Evolutionary conservation across 164 flowering plant species (phyloP).

Genomic region (Berberis thunbergii): DNA sequence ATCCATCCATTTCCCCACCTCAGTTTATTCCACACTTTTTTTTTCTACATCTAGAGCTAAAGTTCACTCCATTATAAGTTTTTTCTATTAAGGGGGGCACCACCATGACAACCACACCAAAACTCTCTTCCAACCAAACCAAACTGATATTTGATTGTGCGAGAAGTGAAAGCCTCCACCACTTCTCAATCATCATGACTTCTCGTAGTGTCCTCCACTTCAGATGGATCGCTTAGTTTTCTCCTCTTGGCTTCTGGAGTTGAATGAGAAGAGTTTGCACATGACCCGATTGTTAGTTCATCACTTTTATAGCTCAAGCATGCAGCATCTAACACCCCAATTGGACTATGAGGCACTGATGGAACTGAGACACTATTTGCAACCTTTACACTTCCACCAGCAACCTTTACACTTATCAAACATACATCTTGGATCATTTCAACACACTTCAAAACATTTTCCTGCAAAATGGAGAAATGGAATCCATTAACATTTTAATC

Average conservation of each 20-base stretch:
- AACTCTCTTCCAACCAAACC: slow-evolving; percentile 26
- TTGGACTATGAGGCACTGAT: slow-evolving; percentile 70
- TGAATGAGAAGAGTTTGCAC: slow-evolving; percentile 40
- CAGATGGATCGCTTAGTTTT: slow-evolving; percentile 35
- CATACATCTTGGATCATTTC: slow-evolving; percentile 43
- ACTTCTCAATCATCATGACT: slow-evolving; percentile 5
- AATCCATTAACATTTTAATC: not conserved
- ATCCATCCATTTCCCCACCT: slow-evolving; percentile 23
- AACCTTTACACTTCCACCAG: slow-evolving; percentile 16
- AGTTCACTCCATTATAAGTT: not conserved
- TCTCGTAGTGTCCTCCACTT: slow-evolving; percentile 20
- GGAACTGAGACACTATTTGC: slow-evolving; percentile 14
- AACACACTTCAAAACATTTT: slow-evolving; percentile 54
- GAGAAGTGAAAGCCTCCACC: slow-evolving; percentile 13
- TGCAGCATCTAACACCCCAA: slow-evolving; percentile 84
- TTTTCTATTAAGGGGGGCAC: slow-evolving; percentile 5
- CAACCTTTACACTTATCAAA: slow-evolving; percentile 16
- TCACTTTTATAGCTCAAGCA: slow-evolving; percentile 80
- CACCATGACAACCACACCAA: slow-evolving; percentile 19
- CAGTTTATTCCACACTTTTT: slow-evolving; percentile 15
- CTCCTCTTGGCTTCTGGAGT: slow-evolving; percentile 52
- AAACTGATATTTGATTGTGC: slow-evolving; percentile 14
- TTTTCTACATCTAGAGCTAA: not conserved
- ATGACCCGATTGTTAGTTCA: slow-evolving; percentile 51
- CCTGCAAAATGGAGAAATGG: slow-evolving; percentile 38